A percentile compares a stretch with the other conserved stretches of the same genome.
Conservation (phyloP, 1,284 basidiomycete genomes). For the Takashimella koratensis region DNA sequence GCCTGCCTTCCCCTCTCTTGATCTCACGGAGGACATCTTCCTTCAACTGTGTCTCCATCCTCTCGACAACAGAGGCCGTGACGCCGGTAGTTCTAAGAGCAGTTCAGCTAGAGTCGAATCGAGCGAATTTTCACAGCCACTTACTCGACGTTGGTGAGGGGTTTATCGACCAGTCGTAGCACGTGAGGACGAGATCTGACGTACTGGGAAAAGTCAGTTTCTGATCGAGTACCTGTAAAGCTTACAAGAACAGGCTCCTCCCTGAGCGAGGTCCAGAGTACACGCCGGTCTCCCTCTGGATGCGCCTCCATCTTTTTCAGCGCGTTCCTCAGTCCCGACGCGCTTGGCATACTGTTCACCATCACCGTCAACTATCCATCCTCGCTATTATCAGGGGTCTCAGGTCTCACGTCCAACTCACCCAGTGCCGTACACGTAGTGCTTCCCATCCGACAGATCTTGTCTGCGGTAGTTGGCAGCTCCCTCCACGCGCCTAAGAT, state of each 20-base stretch:
- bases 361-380: too few relatives aligned
- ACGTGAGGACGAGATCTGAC: slow-evolving; percentile 70
- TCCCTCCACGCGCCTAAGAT: slow-evolving; percentile 76
- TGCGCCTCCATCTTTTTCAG: slow-evolving; percentile 75
- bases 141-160: slow-evolving; percentile 88
- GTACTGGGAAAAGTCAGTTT: slow-evolving; percentile 23
- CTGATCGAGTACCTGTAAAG: not conserved
- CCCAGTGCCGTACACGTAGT: slow-evolving; percentile 86
- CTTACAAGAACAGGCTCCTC: slow-evolving; percentile 85
- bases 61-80: slow-evolving; percentile 84
- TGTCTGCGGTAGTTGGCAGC: slow-evolving; percentile 78
- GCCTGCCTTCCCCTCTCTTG: slow-evolving; percentile 65
- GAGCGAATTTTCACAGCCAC: slow-evolving; percentile 23
- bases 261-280: slow-evolving; percentile 87
- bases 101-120: too few relatives aligned
- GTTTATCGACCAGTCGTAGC: slow-evolving; percentile 81
- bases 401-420: too few relatives aligned
- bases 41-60: slow-evolving; percentile 88
- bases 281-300: slow-evolving; percentile 64
- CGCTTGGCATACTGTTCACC: slow-evolving; percentile 32
- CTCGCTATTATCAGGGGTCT: too few relatives aligned
- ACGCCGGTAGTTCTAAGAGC: slow-evolving; percentile 79
- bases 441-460: slow-evolving; percentile 44
- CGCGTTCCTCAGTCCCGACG: slow-evolving; percentile 63
- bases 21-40: slow-evolving; percentile 83